phyloP scores from a whole-genome alignment of 1,284 basidiomycete species.

The Microbotryum silenes-acaulis region DNA sequence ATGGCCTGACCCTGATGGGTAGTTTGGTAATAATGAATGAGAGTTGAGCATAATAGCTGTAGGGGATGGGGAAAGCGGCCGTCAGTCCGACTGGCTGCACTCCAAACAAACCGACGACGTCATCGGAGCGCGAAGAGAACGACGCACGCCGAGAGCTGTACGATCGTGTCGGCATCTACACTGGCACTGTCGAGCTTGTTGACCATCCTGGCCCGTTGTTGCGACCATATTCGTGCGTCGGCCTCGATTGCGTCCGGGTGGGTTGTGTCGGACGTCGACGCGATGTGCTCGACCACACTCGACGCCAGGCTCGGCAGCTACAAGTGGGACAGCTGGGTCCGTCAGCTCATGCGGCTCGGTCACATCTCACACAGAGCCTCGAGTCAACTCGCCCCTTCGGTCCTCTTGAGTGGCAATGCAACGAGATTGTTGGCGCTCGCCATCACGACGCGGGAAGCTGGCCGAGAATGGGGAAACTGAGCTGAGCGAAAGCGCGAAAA shows the following conservation, averaged over 20 bases:
- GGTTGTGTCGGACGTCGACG: neutral
- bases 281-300: constrained; percentile 2
- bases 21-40: constrained; percentile 78
- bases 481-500: no score
- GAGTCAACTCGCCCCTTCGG: neutral
- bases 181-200: neutral
- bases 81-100: neutral
- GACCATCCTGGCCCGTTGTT: neutral
- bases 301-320: constrained; percentile 1
- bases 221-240: neutral
- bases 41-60: constrained; percentile 33
- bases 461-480: no score
- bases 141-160: neutral
- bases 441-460: no score
- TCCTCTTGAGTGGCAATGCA: constrained; percentile 11
- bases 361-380: neutral
- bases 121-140: neutral
- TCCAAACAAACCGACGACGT: no score
- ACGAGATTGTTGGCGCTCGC: constrained; percentile 7
- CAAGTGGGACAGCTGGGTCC: neutral
- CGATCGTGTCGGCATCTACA: neutral
- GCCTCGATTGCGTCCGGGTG: constrained; percentile 3
- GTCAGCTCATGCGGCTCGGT: neutral
- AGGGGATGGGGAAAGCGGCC: neutral
- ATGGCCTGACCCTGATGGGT: constrained; percentile 57